Conservation (phyloP, 2,329 filamentous ascomycete genomes). For the Scopulariopsis brevicaulis region DNA sequence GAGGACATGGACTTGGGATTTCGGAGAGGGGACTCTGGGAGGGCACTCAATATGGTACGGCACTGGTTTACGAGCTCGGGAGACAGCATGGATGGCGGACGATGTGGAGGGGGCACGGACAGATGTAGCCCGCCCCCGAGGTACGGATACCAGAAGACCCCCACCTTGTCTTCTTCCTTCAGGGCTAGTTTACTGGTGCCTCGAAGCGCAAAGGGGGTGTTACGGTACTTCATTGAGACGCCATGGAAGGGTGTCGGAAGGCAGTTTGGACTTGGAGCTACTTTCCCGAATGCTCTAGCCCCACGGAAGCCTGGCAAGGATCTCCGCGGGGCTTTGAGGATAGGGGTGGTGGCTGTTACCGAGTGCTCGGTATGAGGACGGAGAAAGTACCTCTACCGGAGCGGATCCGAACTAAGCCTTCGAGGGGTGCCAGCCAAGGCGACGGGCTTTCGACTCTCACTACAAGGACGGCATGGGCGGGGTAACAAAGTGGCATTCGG, state of each 20-base stretch:
- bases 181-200: not conserved
- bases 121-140: not conserved
- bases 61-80: not conserved
- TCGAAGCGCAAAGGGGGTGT: not conserved
- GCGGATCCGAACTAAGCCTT: too few species aligned
- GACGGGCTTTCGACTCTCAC: too few species aligned
- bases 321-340: not conserved
- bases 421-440: too few species aligned
- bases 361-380: not conserved
- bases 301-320: not conserved
- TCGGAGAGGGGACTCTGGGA: not conserved
- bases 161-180: not conserved
- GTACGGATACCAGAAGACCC: not conserved
- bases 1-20: constrained; percentile 9
- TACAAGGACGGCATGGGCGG: too few species aligned
- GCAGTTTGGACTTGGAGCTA: not conserved
- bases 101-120: not conserved
- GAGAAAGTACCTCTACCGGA: too few species aligned
- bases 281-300: not conserved
- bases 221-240: too few species aligned
- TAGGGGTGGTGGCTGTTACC: not conserved
- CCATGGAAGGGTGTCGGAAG: not conserved
- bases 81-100: not conserved
- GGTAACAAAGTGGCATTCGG: too few species aligned
- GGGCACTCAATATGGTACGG: not conserved